Percentiles rank a stretch among this genome's conserved stretches.
phyloP scores from a whole-genome alignment of 1,139 yeast species.

The Protomyces inouyei region DNA sequence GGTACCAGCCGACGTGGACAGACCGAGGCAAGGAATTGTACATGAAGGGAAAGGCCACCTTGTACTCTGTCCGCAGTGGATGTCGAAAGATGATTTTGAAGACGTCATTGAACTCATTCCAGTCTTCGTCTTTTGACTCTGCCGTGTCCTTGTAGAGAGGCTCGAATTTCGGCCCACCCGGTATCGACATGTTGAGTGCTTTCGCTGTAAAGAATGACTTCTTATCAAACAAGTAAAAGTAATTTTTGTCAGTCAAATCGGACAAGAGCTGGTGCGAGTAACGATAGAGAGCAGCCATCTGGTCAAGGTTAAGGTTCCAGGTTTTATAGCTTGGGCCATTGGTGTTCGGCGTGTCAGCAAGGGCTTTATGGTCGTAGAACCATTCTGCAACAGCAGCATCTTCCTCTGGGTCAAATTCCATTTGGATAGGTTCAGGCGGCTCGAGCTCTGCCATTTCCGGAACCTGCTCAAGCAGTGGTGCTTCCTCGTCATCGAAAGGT shows the following conservation, averaged over 20 bases:
- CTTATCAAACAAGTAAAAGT: conserved; percentile 65
- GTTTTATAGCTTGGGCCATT: conserved; percentile 72
- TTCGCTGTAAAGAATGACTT: conserved; percentile 83
- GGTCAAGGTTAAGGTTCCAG: conserved; percentile 62
- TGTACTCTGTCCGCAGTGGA: conserved; percentile 74
- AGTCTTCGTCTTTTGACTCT: conserved; percentile 62
- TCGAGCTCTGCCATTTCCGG: conserved; percentile 72
- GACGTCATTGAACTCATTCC: conserved; percentile 81
- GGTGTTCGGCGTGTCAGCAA: conserved; percentile 52
- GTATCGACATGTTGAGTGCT: conserved; percentile 76
- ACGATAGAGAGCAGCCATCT: conserved; percentile 62
- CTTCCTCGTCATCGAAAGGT: conserved; percentile 88
- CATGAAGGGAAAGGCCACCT: conserved; percentile 77
- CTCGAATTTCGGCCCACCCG: conserved; percentile 96
- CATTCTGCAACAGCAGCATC: conserved; percentile 62
- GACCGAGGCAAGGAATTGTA: conserved; percentile 73
- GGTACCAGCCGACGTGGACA: conserved; percentile 58
- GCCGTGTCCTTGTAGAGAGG: conserved; percentile 70
- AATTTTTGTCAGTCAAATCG: conserved; percentile 54
- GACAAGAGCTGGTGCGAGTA: conserved; percentile 66
- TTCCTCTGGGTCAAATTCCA: conserved; percentile 59
- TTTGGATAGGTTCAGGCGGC: conserved; percentile 62
- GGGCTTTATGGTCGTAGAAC: conserved; percentile 75
- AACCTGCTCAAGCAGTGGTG: conserved; percentile 79
- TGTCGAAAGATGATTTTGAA: conserved; percentile 78